These are phyloP conservation scores for Arbutus unedo DNA, from an alignment of 148 eudicot genomes.

Conservation along the genomic window DNA sequence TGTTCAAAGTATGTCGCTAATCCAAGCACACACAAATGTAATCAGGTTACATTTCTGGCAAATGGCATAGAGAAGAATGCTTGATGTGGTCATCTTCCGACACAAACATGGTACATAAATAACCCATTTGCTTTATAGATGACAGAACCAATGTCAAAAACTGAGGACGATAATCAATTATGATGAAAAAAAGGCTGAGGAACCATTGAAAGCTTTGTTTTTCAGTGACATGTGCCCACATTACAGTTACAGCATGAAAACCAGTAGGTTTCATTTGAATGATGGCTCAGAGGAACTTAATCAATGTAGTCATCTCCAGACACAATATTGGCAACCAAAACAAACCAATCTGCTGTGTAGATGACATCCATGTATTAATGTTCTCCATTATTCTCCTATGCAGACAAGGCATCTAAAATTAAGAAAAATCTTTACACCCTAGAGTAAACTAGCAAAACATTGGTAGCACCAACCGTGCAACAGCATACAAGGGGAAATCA, in stretches of 20 bases:
- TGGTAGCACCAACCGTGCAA: not conserved
- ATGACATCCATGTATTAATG: conserved; percentile 30
- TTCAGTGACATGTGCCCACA: conserved; percentile 25
- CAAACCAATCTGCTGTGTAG: conserved; percentile 55
- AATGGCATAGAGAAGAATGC: conserved; percentile 6
- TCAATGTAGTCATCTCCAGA: conserved; percentile 60
- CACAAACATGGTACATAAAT: conserved; percentile 32
- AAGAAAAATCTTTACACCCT: not conserved
- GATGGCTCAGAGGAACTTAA: conserved; percentile 14
- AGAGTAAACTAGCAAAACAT: not conserved
- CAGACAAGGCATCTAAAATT: not conserved
- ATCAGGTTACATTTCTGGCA: conserved; percentile 4
- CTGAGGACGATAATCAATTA: not conserved
- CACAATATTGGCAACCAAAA: conserved; percentile 41
- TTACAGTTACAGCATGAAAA: conserved; percentile 27
- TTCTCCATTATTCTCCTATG: not conserved
- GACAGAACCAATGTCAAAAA: conserved; percentile 18
- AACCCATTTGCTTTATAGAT: conserved; percentile 47
- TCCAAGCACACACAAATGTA: conserved; percentile 8
- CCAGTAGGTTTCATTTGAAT: conserved; percentile 21
- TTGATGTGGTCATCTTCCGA: conserved; percentile 46
- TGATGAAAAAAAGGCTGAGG: not conserved
- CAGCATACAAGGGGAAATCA: not conserved
- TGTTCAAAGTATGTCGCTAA: not conserved
- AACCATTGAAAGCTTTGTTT: not conserved